These are phyloP conservation scores for Paxillus ammoniavirescens DNA, from an alignment of 768 basidiomycete genomes.

Conservation along the genomic window DNA sequence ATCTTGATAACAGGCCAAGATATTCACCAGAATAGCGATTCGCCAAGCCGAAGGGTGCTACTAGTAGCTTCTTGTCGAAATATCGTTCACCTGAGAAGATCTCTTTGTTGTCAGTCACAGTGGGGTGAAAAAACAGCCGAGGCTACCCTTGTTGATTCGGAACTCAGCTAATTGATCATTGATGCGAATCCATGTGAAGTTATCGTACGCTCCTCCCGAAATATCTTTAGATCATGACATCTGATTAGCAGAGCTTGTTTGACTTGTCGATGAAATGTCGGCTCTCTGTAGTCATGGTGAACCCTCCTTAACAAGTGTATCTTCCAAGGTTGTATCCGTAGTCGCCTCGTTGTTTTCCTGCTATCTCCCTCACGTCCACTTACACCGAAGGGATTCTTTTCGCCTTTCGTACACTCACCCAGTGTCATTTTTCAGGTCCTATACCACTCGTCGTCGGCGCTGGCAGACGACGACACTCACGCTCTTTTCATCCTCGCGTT, in stretches of 20 bases:
- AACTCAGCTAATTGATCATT: background rate
- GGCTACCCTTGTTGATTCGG: background rate
- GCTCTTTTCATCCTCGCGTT: conserved; percentile 22
- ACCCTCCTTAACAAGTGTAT: background rate
- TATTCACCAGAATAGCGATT: too few species aligned
- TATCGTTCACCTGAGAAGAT: too few species aligned
- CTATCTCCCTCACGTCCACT: conserved; percentile 8
- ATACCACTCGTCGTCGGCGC: conserved; percentile 8
- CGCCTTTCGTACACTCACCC: background rate
- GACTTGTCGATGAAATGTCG: background rate
- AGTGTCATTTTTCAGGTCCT: background rate
- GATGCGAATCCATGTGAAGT: background rate
- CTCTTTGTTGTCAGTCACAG: too few species aligned
- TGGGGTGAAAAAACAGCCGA: background rate
- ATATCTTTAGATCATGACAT: background rate
- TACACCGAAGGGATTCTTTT: background rate
- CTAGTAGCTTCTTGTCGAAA: too few species aligned
- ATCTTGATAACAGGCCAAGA: too few species aligned
- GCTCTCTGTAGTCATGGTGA: conserved; percentile 23
- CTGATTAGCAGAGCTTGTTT: background rate
- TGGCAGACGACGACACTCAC: conserved; percentile 16
- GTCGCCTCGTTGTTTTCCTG: conserved; percentile 5
- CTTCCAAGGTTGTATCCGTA: background rate
- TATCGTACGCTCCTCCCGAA: conserved; percentile 4
- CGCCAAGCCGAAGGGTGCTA: too few species aligned